phyloP scores from a whole-genome alignment of 177 flowering plant genomes.

The Telopea speciosissima region DNA sequence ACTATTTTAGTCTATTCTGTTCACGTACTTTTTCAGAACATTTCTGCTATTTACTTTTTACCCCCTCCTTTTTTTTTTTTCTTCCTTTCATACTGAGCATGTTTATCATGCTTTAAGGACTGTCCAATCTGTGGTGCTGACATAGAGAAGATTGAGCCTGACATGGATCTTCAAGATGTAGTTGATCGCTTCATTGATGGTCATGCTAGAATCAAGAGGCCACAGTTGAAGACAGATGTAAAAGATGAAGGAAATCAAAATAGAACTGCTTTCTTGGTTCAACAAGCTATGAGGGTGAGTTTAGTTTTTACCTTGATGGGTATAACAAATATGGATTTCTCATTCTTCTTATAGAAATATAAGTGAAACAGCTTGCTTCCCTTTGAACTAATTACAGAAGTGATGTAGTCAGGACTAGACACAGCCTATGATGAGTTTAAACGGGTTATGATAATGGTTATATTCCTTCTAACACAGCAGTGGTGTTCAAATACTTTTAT shows the following conservation, averaged over 20 bases:
- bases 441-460: too few species aligned
- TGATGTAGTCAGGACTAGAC: too few species aligned
- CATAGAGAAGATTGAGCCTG: slow-evolving; percentile 71
- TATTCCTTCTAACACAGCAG: too few species aligned
- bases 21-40: background rate
- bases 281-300: slow-evolving; percentile 98
- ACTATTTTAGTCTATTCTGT: background rate
- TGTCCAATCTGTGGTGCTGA: slow-evolving; percentile 97
- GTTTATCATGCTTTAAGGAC: slow-evolving; percentile 78
- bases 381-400: background rate
- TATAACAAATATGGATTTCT: background rate
- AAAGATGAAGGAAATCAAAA: slow-evolving; percentile 31
- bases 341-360: background rate
- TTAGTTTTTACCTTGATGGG: slow-evolving; percentile 4
- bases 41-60: background rate
- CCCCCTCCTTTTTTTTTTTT: background rate
- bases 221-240: slow-evolving; percentile 34
- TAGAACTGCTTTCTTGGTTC: slow-evolving; percentile 76
- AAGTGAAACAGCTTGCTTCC: background rate
- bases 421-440: too few species aligned
- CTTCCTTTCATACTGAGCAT: slow-evolving; percentile 65
- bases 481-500: too few species aligned
- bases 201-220: slow-evolving; percentile 89
- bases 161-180: slow-evolving; percentile 54
- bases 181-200: slow-evolving; percentile 96